Conservation (phyloP, 352 stramenopile genomes). For the Globisporangium solare region DNA sequence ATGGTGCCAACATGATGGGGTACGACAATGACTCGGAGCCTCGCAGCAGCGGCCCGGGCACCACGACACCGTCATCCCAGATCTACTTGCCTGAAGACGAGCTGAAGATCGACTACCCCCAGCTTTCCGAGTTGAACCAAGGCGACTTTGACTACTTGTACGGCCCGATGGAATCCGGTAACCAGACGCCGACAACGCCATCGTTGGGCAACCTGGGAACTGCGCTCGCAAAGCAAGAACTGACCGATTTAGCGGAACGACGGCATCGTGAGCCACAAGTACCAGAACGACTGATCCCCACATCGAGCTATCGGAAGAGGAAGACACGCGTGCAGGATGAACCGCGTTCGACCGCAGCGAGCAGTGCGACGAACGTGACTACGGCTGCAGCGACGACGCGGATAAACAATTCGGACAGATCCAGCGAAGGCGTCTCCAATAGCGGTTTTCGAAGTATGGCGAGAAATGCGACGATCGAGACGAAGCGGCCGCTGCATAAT, state of each 20-base stretch:
- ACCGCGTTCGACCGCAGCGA: neutral
- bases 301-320: conserved; percentile 33
- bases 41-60: conserved; percentile 12
- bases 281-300: conserved; percentile 28
- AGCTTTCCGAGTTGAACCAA: conserved; percentile 65
- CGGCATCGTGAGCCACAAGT: conserved; percentile 31
- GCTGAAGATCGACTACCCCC: conserved; percentile 68
- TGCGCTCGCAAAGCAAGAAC: conserved; percentile 26
- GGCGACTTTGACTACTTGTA: conserved; percentile 72
- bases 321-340: conserved; percentile 16
- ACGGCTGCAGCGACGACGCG: neutral
- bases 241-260: conserved; percentile 4
- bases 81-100: conserved; percentile 54
- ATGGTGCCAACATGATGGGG: conserved; percentile 31
- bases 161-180: conserved; percentile 44
- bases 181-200: conserved; percentile 40
- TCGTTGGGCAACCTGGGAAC: conserved; percentile 20
- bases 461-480: conserved; percentile 35
- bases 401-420: conserved; percentile 5
- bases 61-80: conserved; percentile 8
- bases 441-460: conserved; percentile 31
- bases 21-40: conserved; percentile 46
- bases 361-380: conserved; percentile 8
- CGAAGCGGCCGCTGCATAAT: conserved; percentile 23
- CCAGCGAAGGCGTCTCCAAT: neutral